These are phyloP conservation scores for Telopea speciosissima DNA, from an alignment of 177 flowering plant genomes.

Conservation along the genomic window DNA sequence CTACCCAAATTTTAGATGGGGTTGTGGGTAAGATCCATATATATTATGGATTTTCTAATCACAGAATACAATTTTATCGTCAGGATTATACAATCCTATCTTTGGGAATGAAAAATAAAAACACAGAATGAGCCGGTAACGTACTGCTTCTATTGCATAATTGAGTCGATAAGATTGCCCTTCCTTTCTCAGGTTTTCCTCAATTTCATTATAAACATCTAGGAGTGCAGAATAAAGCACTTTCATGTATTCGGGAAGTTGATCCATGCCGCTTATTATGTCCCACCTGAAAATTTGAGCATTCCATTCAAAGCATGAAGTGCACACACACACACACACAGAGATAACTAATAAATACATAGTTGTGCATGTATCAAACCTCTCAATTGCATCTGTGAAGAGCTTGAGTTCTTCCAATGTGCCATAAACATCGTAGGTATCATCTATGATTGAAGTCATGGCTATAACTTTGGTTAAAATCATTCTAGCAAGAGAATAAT, in stretches of 20 bases:
- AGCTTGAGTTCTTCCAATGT: conserved; percentile 15
- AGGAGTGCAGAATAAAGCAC: conserved; percentile 12
- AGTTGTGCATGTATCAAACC: not conserved
- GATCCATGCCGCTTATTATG: not conserved
- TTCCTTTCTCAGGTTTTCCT: conserved; percentile 6
- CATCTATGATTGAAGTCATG: too few species aligned
- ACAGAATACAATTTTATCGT: too few species aligned
- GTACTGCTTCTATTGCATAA: conserved; percentile 21
- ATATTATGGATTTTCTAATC: too few species aligned
- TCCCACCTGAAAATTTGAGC: conserved; percentile 25
- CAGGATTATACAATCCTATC: too few species aligned
- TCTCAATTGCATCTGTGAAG: conserved; percentile 12
- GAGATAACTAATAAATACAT: not conserved
- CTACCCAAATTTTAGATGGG: too few species aligned
- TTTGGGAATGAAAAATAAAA: not conserved
- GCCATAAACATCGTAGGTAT: conserved; percentile 16
- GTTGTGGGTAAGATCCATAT: too few species aligned
- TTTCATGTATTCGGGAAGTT: conserved; percentile 30
- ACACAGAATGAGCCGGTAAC: not conserved
- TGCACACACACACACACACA: too few species aligned
- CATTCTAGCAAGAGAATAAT: too few species aligned
- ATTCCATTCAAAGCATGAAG: too few species aligned
- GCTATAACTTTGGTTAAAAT: too few species aligned
- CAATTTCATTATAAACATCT: conserved; percentile 17
- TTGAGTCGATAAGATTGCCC: conserved; percentile 15